Evolutionary conservation across 305 asterid species (phyloP).

Genomic region (Coffea humblotiana): DNA sequence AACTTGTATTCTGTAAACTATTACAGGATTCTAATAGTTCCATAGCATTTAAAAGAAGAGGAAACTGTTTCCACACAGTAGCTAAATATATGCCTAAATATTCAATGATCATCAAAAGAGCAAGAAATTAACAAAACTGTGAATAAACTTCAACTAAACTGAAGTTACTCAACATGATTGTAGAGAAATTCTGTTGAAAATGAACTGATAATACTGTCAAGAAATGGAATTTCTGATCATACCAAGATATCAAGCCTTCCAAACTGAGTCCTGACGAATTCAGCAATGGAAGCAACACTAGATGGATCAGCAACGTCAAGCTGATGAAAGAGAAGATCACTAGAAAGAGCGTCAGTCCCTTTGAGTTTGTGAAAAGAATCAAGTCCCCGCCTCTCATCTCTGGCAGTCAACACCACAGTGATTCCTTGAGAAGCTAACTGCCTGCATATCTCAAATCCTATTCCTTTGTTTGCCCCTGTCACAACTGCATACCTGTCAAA

Average conservation of each 20-base stretch:
- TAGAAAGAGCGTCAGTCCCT: constrained; percentile 6
- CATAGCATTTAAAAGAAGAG: too few species aligned
- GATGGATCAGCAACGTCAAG: constrained; percentile 46
- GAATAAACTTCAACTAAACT: too few species aligned
- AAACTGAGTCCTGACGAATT: constrained; percentile 32
- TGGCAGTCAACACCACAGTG: constrained; percentile 26
- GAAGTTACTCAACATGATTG: background rate
- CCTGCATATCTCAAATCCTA: constrained; percentile 51
- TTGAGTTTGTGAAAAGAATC: constrained; percentile 22
- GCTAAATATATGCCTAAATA: constrained; percentile 11
- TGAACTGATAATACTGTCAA: too few species aligned
- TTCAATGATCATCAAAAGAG: background rate
- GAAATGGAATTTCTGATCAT: background rate
- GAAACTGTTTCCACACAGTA: constrained; percentile 31
- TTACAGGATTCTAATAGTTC: background rate
- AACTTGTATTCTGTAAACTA: background rate
- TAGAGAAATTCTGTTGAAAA: background rate
- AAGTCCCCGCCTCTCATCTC: constrained; percentile 25
- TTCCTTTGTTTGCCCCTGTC: constrained; percentile 53
- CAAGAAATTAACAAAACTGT: too few species aligned
- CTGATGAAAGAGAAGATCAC: constrained; percentile 40
- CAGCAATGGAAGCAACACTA: constrained; percentile 46
- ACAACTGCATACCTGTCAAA: constrained; percentile 48
- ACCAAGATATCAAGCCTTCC: constrained; percentile 34
- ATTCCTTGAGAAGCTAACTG: constrained; percentile 45